Conservation (phyloP, 441 rosid genomes). For the Euphorbia celastroides region DNA sequence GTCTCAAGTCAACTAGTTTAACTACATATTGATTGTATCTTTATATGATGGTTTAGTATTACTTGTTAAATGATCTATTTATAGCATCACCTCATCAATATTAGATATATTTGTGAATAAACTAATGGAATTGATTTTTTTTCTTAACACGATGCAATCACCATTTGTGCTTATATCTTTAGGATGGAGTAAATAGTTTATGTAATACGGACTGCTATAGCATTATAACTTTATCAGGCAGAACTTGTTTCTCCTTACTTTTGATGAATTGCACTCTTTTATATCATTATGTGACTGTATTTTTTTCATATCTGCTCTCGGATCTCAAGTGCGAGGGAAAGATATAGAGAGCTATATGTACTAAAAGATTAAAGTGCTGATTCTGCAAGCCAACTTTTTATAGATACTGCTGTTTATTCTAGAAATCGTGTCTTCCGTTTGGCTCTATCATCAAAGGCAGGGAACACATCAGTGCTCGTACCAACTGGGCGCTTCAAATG, state of each 20-base stretch:
- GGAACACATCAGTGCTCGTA: slow-evolving; percentile 73
- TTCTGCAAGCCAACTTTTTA: slow-evolving; percentile 51
- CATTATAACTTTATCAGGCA: slow-evolving; percentile 5
- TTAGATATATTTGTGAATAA: not conserved
- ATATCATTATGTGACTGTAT: slow-evolving; percentile 14
- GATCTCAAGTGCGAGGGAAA: slow-evolving; percentile 45
- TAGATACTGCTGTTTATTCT: slow-evolving; percentile 89
- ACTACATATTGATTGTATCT: too few relatives aligned
- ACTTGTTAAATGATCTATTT: too few relatives aligned
- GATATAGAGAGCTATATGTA: slow-evolving; percentile 50
- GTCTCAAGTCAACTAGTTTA: too few relatives aligned
- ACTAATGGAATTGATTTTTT: not conserved
- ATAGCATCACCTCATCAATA: too few relatives aligned
- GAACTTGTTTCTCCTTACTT: not conserved
- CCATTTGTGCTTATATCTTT: not conserved
- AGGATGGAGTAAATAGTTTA: not conserved
- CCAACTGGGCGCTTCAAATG: slow-evolving; percentile 83
- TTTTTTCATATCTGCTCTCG: slow-evolving; percentile 69
- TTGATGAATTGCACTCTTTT: slow-evolving; percentile 13
- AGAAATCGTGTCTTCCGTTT: slow-evolving; percentile 94
- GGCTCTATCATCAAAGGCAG: slow-evolving; percentile 88
- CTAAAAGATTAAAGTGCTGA: slow-evolving; percentile 55
- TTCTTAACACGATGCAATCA: not conserved
- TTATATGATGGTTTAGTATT: not conserved
- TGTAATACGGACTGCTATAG: not conserved